Percentiles rank a stretch among this genome's conserved stretches.
These are phyloP conservation scores for Mycena citricolor DNA, from an alignment of 1,284 basidiomycete genomes.

Conservation along the genomic window DNA sequence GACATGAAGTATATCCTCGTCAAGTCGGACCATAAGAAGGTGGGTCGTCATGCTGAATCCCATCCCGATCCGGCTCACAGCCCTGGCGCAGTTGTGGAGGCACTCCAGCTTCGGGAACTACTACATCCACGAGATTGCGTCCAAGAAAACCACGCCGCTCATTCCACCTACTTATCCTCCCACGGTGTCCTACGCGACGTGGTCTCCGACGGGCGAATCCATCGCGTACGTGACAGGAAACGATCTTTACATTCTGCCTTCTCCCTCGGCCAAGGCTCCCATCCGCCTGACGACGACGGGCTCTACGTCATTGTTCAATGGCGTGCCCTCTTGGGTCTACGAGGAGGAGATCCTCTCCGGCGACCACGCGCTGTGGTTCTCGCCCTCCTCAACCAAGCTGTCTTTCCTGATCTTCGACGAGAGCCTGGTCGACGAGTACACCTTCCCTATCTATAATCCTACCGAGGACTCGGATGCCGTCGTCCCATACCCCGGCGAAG, in stretches of 20 bases:
- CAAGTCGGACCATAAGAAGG: slow-evolving; percentile 73
- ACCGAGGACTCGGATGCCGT: slow-evolving; percentile 64
- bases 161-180: slow-evolving; percentile 66
- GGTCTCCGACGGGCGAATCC: slow-evolving; percentile 81
- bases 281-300: slow-evolving; percentile 84
- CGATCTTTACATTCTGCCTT: slow-evolving; percentile 80
- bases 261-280: slow-evolving; percentile 53
- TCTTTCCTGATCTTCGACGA: slow-evolving; percentile 91
- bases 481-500: slow-evolving; percentile 75
- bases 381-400: slow-evolving; percentile 77
- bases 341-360: slow-evolving; percentile 87
- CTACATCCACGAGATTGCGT: slow-evolving; percentile 72
- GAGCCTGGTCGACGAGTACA: slow-evolving; percentile 81
- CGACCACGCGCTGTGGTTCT: slow-evolving; percentile 89
- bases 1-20: slow-evolving; percentile 88
- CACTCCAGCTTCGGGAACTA: slow-evolving; percentile 88
- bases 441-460: slow-evolving; percentile 90
- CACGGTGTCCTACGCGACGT: slow-evolving; percentile 74
- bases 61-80: too few relatives aligned
- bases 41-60: slow-evolving; percentile 30
- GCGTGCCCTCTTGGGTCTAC: slow-evolving; percentile 96
- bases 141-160: slow-evolving; percentile 66
- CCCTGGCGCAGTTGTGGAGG: slow-evolving; percentile 77
- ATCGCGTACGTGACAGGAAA: slow-evolving; percentile 84
- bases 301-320: slow-evolving; percentile 85